phyloP scores from a whole-genome alignment of 495 filamentous ascomycete species.

The Podospora anserina region DNA sequence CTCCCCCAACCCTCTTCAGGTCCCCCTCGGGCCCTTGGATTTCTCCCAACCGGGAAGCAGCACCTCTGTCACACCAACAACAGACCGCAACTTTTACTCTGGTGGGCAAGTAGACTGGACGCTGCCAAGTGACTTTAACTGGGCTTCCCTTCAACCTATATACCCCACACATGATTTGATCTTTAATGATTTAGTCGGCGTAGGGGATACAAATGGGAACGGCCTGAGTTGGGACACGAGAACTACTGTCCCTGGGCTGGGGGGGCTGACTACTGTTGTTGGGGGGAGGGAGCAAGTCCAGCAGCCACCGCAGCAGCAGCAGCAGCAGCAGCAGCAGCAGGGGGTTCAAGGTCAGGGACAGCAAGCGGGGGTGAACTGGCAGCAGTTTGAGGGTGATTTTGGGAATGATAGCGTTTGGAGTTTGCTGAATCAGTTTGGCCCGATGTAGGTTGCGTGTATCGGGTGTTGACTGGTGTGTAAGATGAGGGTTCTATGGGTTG shows the following conservation, averaged over 20 bases:
- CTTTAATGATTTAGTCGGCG: background rate
- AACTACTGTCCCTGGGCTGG: background rate
- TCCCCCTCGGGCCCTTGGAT: background rate
- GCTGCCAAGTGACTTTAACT: conserved; percentile 43
- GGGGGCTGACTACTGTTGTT: background rate
- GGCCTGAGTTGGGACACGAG: background rate
- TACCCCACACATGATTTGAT: conserved; percentile 51
- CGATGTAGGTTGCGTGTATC: background rate
- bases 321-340: background rate
- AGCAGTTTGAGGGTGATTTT: conserved; percentile 50
- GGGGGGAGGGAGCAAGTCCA: background rate
- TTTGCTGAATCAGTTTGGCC: conserved; percentile 46
- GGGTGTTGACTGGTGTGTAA: too few relatives aligned
- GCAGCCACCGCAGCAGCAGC: background rate
- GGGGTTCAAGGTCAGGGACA: background rate
- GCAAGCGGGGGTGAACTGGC: background rate
- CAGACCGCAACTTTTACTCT: background rate
- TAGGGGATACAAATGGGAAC: background rate
- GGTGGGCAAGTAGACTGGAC: conserved; percentile 14
- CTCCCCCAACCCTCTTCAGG: background rate
- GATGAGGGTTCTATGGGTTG: too few relatives aligned
- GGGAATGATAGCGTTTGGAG: conserved; percentile 53
- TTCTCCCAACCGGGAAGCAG: background rate
- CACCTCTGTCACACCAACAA: background rate
- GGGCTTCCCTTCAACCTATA: conserved; percentile 49